Percentiles rank a stretch among this genome's conserved stretches.
These are phyloP conservation scores for Kluyveromyces sp. DNA, from an alignment of 1,139 yeast species.

Conservation along the genomic window DNA sequence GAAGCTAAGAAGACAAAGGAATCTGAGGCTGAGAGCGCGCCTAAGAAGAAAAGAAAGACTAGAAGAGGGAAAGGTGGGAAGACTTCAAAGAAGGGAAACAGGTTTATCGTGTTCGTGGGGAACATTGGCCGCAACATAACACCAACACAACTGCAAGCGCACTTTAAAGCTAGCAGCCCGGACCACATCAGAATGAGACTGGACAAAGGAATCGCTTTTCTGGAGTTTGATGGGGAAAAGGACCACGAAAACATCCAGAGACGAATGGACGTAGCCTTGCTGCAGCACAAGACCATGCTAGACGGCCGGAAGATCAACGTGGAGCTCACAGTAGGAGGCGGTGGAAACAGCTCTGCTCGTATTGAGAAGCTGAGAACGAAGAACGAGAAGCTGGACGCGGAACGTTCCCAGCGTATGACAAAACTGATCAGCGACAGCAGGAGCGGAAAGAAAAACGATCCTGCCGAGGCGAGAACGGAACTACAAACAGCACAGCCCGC, in stretches of 20 bases:
- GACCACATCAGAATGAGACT: conserved; percentile 67
- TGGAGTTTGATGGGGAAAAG: conserved; percentile 65
- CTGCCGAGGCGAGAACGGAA: no score
- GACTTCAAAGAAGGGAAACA: conserved; percentile 45
- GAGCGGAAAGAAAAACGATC: conserved; percentile 8
- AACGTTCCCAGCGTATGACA: conserved; percentile 47
- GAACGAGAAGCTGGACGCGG: conserved; percentile 64
- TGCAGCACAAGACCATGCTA: conserved; percentile 69
- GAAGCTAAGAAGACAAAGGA: conserved; percentile 20
- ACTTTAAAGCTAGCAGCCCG: conserved; percentile 70
- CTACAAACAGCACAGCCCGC: background rate
- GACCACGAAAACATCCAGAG: conserved; percentile 56
- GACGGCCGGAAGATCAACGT: conserved; percentile 78
- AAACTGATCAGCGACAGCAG: conserved; percentile 26
- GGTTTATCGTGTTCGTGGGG: conserved; percentile 87
- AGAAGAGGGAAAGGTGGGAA: conserved; percentile 71
- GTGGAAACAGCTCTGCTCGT: conserved; percentile 77
- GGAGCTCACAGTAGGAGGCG: conserved; percentile 96
- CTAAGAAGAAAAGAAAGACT: conserved; percentile 62
- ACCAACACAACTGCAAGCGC: conserved; percentile 56
- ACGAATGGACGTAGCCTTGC: conserved; percentile 73
- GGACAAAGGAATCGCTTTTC: conserved; percentile 87
- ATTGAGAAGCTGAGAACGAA: conserved; percentile 66
- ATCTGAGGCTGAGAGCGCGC: conserved; percentile 35
- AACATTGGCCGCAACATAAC: conserved; percentile 72